Evolutionary conservation across 352 stramenopile genomes (phyloP).

Genomic region (Globisporangium yorkense): DNA sequence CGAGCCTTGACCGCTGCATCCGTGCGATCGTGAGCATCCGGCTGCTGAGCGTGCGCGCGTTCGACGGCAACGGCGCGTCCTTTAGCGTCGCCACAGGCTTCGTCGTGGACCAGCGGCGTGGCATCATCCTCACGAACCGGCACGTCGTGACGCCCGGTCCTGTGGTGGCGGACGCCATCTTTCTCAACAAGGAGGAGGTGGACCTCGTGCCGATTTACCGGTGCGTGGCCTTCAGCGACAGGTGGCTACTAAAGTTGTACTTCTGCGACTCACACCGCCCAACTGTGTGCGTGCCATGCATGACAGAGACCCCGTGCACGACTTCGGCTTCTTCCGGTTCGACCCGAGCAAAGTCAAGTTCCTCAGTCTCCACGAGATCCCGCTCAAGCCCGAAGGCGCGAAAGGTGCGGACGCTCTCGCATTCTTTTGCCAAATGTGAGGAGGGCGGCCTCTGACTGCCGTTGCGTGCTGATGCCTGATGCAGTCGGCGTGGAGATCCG

Average conservation of each 20-base stretch:
- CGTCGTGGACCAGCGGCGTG: constrained; percentile 84
- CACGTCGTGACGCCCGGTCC: constrained; percentile 89
- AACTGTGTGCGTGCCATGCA: not conserved
- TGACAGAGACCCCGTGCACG: constrained; percentile 85
- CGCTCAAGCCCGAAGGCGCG: constrained; percentile 74
- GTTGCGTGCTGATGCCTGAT: not conserved
- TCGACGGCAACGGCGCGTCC: constrained; percentile 82
- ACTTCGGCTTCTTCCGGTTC: constrained; percentile 91
- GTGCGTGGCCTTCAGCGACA: constrained; percentile 9
- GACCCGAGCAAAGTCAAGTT: constrained; percentile 88
- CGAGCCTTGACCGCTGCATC: constrained; percentile 62
- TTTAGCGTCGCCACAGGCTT: constrained; percentile 90
- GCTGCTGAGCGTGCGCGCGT: constrained; percentile 78
- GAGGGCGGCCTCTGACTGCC: no score
- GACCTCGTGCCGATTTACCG: constrained; percentile 87
- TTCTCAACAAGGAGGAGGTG: constrained; percentile 93
- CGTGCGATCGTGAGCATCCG: constrained; percentile 86
- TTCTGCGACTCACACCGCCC: no score
- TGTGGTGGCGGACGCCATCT: constrained; percentile 87
- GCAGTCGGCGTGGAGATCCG: constrained; percentile 88
- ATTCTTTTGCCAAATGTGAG: not conserved
- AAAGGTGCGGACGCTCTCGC: constrained; percentile 35
- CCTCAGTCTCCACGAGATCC: constrained; percentile 79
- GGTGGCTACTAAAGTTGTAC: no score
- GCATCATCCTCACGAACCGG: constrained; percentile 90